Base-by-base conservation (phyloP, 768 basidiomycete genomes). In the Harrya chromipes region DNA sequence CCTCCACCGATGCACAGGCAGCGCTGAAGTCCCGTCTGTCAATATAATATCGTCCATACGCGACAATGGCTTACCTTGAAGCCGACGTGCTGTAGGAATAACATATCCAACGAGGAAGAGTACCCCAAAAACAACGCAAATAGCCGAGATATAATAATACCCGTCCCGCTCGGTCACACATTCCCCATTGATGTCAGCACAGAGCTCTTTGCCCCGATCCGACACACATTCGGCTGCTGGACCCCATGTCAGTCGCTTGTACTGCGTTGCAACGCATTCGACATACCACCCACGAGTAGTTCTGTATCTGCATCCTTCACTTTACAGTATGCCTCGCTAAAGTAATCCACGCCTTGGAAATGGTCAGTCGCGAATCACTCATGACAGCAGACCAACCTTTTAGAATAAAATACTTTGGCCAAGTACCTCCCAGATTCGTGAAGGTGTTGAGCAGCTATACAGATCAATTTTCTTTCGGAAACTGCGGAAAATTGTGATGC, bases 361-460 rank as follows among this genome's bases (percentile, higher is more conserved):
- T 2, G 35, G 53, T 58, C 50, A 63, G 57, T 21, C 34, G 44
- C 19, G 33, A 11, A 17, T n/a, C 36, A 37, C 6, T 40, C 10
- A 27, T 26, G 23, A 47, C 27, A 1, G 19, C 17, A 55, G 20
- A 40, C 31, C 46, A 49, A 79, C 90, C 93, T 73, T 93, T 92
- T n/a, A 99, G 76, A 35, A 99, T 85, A 60, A 97, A 94, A 72
- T 84, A 97, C 59, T 88, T 85, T 7, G 97, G 97, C 95, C 97
- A 98, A 4, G 97, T 99, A 19, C 97, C 97, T 37, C 97, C 97
- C 58, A 99, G 80, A 66, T 99, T 99, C 16, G 87, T 82, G 59
- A 97, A 92, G 14, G 97, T 99, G 67, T 97, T 97, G 37, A 99
- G 71, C 12, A 99, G 74, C 92, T 97, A 59, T 14, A 38, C 40